Percentiles rank a stretch among this genome's conserved stretches.
Evolutionary conservation across 176 grass and related monocot species (phyloP).

Genomic region (Dendrocalamus sinicus): DNA sequence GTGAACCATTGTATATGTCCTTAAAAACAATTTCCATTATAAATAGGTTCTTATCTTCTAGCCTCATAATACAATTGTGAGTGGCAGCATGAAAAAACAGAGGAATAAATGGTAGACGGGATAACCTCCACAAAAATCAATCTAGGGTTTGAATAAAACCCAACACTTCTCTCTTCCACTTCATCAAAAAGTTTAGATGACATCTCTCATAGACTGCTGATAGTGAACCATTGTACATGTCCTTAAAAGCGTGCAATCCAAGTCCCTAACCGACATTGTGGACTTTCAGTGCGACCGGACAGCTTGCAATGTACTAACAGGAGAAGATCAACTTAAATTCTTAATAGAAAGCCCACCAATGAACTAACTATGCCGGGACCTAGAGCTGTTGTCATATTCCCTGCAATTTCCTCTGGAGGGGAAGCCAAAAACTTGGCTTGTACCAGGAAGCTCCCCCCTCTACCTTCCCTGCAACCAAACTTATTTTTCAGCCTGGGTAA

Average conservation of each 20-base stretch:
- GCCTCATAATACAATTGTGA: too few species aligned
- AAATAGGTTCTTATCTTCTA: too few species aligned
- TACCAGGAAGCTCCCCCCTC: background rate
- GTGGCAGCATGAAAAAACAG: too few species aligned
- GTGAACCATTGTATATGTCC: too few species aligned
- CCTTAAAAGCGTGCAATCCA: constrained; percentile 24
- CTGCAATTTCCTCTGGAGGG: constrained; percentile 30
- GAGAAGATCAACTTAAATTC: background rate
- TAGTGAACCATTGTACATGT: too few species aligned
- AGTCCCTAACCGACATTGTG: constrained; percentile 23
- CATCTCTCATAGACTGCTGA: too few species aligned
- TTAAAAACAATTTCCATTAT: too few species aligned
- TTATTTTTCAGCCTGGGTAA: background rate
- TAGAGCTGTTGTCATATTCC: constrained; percentile 19
- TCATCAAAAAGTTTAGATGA: too few species aligned
- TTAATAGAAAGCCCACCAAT: background rate
- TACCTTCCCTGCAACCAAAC: background rate
- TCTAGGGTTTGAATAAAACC: too few species aligned
- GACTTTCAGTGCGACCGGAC: constrained; percentile 10
- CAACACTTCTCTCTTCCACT: too few species aligned
- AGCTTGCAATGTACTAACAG: background rate
- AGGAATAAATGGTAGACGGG: too few species aligned
- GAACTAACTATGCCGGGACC: background rate
- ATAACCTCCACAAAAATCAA: too few species aligned
- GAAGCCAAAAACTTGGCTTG: background rate